Evolutionary conservation across 2,329 filamentous ascomycete genomes (phyloP).

Genomic region (Trichophyton simii): DNA sequence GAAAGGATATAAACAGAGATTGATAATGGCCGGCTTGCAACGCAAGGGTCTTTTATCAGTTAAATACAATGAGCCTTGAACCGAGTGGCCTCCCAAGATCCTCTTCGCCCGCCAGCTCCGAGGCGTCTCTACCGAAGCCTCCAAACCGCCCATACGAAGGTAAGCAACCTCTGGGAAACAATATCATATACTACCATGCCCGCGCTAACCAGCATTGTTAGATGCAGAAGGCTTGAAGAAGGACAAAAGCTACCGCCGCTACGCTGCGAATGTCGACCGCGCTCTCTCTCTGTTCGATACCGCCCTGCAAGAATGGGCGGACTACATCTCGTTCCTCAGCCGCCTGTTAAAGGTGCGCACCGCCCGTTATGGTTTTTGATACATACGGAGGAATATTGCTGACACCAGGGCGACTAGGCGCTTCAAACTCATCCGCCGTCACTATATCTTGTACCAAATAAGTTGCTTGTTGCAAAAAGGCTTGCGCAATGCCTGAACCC

Average conservation of each 20-base stretch:
- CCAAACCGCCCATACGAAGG: constrained; percentile 66
- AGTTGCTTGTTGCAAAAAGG: constrained; percentile 71
- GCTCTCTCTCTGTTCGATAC: constrained; percentile 84
- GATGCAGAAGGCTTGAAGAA: constrained; percentile 34
- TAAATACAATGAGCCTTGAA: constrained; percentile 34
- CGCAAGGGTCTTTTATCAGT: constrained; percentile 15
- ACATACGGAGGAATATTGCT: neutral
- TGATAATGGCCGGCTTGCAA: constrained; percentile 5
- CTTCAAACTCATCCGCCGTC: constrained; percentile 72
- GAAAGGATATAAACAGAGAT: neutral
- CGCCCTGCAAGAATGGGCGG: constrained; percentile 93
- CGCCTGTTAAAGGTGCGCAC: constrained; percentile 64
- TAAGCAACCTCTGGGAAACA: constrained; percentile 29
- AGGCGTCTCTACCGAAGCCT: constrained; percentile 66
- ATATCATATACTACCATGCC: neutral
- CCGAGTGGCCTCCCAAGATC: constrained; percentile 30
- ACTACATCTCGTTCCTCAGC: constrained; percentile 95
- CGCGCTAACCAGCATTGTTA: neutral
- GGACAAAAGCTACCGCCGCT: constrained; percentile 66
- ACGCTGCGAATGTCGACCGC: constrained; percentile 77
- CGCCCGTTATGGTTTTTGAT: neutral
- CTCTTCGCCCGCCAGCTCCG: constrained; percentile 68
- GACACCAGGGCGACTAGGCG: constrained; percentile 45
- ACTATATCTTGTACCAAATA: constrained; percentile 64
- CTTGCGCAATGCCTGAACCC: constrained; percentile 93